Conservation (phyloP, 192 early-diverging fungal genomes). For the Umbelopsis sp. region DNA sequence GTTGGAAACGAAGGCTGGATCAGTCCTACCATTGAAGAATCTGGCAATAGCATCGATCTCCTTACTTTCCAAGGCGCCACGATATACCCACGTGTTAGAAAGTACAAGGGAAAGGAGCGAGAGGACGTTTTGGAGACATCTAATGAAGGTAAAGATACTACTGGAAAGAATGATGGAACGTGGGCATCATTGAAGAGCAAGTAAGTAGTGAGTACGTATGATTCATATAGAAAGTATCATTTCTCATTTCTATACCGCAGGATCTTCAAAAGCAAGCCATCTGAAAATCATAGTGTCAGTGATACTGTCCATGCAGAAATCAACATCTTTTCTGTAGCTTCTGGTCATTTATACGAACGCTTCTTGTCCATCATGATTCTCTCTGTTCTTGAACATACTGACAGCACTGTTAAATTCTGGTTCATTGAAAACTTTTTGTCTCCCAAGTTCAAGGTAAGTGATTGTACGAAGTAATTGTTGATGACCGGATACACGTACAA, state of each 20-base stretch:
- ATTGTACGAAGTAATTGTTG: background rate
- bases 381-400: constrained; percentile 85
- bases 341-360: constrained; percentile 97
- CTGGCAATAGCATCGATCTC: constrained; percentile 60
- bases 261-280: constrained; percentile 21
- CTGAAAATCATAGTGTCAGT: background rate
- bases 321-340: constrained; percentile 98
- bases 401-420: constrained; percentile 96
- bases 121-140: constrained; percentile 62
- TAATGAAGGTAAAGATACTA: constrained; percentile 21
- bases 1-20: constrained; percentile 55
- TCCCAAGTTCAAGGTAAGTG: constrained; percentile 85
- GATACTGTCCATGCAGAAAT: constrained; percentile 56
- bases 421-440: constrained; percentile 98
- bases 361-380: constrained; percentile 98
- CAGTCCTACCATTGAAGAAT: constrained; percentile 46
- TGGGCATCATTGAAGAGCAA: constrained; percentile 62
- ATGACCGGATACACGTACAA: background rate
- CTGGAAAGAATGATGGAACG: constrained; percentile 43
- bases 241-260: background rate
- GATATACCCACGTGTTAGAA: constrained; percentile 78
- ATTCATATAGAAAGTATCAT: background rate
- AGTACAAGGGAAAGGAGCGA: constrained; percentile 79
- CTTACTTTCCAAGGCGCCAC: constrained; percentile 82
- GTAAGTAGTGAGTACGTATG: constrained; percentile 47